Evolutionary conservation across 139 green algal species (phyloP).

Genomic region (Gonium pectorale): DNA sequence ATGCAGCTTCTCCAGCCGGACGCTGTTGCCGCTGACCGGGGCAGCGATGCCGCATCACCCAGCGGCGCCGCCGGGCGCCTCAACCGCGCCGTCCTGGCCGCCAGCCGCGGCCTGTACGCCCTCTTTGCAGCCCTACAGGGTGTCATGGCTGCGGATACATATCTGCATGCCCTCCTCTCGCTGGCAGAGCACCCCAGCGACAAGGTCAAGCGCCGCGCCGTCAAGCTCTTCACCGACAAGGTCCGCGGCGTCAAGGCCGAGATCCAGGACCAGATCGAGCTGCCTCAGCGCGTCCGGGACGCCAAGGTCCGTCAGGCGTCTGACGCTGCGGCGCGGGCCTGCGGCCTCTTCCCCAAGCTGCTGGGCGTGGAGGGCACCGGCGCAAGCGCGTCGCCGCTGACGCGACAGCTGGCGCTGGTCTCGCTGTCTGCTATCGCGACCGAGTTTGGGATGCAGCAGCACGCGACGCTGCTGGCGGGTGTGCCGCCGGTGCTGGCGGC

Average conservation of each 20-base stretch:
- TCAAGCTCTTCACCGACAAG: slow-evolving; percentile 68
- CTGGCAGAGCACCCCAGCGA: slow-evolving; percentile 57
- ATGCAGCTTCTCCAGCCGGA: slow-evolving; percentile 60
- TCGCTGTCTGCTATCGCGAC: slow-evolving; percentile 52
- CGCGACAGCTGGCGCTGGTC: slow-evolving; percentile 65
- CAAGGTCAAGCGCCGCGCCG: slow-evolving; percentile 64
- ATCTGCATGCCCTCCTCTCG: slow-evolving; percentile 61
- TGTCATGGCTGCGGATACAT: slow-evolving; percentile 63
- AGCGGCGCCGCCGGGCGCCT: background rate
- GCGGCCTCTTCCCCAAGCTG: slow-evolving; percentile 46
- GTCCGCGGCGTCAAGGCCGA: slow-evolving; percentile 38
- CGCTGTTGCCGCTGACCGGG: background rate
- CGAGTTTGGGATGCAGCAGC: slow-evolving; percentile 58
- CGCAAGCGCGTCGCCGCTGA: background rate
- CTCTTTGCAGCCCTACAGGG: slow-evolving; percentile 65
- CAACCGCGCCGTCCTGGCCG: slow-evolving; percentile 38
- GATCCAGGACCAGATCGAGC: slow-evolving; percentile 50
- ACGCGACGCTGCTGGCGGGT: slow-evolving; percentile 59
- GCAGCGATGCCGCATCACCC: background rate
- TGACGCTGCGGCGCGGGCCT: slow-evolving; percentile 48
- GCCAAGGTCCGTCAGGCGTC: slow-evolving; percentile 12
- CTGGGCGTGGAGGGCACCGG: background rate
- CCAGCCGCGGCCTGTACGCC: slow-evolving; percentile 58
- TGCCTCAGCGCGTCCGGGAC: slow-evolving; percentile 25
- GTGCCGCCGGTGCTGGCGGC: slow-evolving; percentile 65